phyloP scores from a whole-genome alignment of 1,139 yeast genomes.

The Insectozyma bohioensis region DNA sequence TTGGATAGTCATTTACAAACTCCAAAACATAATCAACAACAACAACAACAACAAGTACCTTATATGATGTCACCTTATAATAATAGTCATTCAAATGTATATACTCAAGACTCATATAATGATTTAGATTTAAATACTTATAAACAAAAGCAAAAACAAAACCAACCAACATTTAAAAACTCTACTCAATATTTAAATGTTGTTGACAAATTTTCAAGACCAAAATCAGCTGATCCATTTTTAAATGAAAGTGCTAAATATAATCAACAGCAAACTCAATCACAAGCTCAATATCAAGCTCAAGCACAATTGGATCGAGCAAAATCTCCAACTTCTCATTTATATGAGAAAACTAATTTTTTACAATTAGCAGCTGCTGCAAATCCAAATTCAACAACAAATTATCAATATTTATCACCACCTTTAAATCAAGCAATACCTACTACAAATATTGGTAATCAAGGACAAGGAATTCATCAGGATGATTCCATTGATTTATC shows the following conservation, averaged over 20 bases:
- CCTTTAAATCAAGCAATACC: conserved; percentile 4
- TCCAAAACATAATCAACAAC: conserved; percentile 14
- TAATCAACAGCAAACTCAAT: conserved; percentile 10
- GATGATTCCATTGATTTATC: conserved; percentile 37
- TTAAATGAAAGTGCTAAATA: no score
- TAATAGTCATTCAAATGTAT: conserved; percentile 11
- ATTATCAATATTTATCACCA: conserved; percentile 6
- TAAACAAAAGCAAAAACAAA: conserved; percentile 11
- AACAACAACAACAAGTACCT: no score
- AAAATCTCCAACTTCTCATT: conserved; percentile 45
- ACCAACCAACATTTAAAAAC: conserved; percentile 29
- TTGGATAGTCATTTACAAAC: conserved; percentile 34
- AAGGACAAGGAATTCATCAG: conserved; percentile 4
- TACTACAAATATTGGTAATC: conserved; percentile 1
- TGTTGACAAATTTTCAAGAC: conserved; percentile 34
- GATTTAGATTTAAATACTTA: conserved; percentile 4
- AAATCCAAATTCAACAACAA: conserved; percentile 16
- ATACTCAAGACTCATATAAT: no score
- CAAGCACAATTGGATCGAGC: conserved; percentile 33
- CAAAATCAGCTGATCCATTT: conserved; percentile 46
- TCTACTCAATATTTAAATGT: conserved; percentile 25
- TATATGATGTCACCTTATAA: conserved; percentile 12
- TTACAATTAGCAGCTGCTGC: conserved; percentile 46
- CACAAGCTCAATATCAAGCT: conserved; percentile 18
- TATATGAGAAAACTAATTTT: conserved; percentile 45